A percentile compares a stretch with the other conserved stretches of the same genome.
phyloP scores from a whole-genome alignment of 75 land plant species.

The Cryptomeria japonica region DNA sequence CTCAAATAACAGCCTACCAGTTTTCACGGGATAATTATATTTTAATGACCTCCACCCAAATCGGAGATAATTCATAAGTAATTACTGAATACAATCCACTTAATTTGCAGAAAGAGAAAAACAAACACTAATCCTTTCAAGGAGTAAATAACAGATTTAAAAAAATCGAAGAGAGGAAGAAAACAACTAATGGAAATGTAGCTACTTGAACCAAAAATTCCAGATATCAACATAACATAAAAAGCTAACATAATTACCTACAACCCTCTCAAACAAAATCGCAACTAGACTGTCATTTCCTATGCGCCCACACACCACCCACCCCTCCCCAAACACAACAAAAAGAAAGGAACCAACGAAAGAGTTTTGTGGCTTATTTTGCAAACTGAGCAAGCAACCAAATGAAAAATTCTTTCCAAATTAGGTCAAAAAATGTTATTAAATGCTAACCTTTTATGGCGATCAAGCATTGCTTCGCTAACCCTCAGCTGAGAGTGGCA shows the following conservation, averaged over 20 bases:
- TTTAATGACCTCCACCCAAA: neutral
- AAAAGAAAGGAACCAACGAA: neutral
- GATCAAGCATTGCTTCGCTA: conserved; percentile 7
- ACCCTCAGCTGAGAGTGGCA: conserved; percentile 6
- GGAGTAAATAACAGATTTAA: neutral
- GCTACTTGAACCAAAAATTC: neutral
- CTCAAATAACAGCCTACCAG: neutral
- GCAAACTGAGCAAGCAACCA: neutral
- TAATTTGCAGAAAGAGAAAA: neutral
- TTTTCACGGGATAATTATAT: neutral
- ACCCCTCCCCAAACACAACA: too few relatives aligned
- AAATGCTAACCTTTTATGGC: neutral
- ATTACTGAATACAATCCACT: neutral
- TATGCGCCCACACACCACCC: neutral
- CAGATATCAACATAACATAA: neutral
- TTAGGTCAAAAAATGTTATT: neutral
- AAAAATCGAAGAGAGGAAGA: too few relatives aligned
- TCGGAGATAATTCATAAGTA: neutral
- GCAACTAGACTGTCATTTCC: neutral
- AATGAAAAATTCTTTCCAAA: neutral
- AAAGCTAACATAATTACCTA: neutral
- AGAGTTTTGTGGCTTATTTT: neutral
- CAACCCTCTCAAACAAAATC: neutral
- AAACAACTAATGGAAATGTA: neutral
- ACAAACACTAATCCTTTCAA: neutral